Base-by-base conservation (phyloP, 331 rosid species). In the Pyracantha coccinea region DNA sequence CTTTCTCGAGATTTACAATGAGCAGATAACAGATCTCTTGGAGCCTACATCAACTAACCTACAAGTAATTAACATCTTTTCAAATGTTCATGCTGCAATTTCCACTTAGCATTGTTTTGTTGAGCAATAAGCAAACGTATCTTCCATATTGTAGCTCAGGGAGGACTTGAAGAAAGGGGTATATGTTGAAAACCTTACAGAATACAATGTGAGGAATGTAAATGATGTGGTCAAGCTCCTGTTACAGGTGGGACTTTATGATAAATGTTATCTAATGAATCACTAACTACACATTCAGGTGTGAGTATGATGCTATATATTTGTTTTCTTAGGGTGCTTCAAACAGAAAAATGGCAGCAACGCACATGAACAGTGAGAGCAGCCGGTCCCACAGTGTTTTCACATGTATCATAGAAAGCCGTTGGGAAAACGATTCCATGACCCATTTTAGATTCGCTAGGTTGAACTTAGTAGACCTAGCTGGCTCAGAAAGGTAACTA, bases 161-260 rank as follows among this genome's bases (percentile, higher is more conserved):
- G 99, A 94, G 86, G 97, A 94, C 85, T 58, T 81, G 93, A 94
- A 94, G 92, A 92, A 94, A 89, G 99, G 99, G 77, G 92, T 94
- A 57, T 86, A 94, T 14, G 99, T 92, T 41, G 97, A 94, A 72
- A 92, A 87, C 82, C 97, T 94, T 29, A 86, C 95, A 35, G 97
- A 92, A 84, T 83, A 83, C 68, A 66, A 72, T 20, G 99, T 90
- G 86, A 81, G 66, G 77, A 85, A 91, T 67, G 93, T 92, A 63
- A 75, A 85, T 81, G 99, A 90, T 84, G 93, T 94, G 54, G 86
- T 89, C 84, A 78, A 86, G 85, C 99, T 94, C 80, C 79, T 94
- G 89, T 70, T 88, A 75, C 95, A 90, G 97, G 99, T 92, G 55
- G 55, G 75, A 38, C 17, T 66, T 71, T 38, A 75, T 53, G 47